phyloP scores from a whole-genome alignment of 176 grass and related monocot genomes.

The Oryza meridionalis region DNA sequence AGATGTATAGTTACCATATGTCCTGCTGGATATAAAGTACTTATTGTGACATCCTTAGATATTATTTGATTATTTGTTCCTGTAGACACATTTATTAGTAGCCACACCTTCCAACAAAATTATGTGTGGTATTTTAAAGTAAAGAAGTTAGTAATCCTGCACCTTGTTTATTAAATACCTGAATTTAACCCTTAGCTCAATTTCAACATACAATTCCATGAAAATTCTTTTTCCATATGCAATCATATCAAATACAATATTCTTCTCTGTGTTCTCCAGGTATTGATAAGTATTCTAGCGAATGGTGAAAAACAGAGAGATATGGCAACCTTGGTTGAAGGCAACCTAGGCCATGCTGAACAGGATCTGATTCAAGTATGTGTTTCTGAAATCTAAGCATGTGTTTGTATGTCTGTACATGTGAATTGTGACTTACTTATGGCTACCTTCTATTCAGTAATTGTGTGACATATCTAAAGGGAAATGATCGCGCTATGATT shows the following conservation, averaged over 20 bases:
- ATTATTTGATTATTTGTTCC: no score
- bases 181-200: not conserved
- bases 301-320: conserved; percentile 68
- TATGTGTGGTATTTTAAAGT: no score
- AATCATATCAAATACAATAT: conserved; percentile 26
- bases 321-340: conserved; percentile 54
- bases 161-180: not conserved
- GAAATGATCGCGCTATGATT: not conserved
- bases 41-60: no score
- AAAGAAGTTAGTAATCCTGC: not conserved
- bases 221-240: not conserved
- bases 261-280: conserved; percentile 45
- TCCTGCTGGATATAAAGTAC: not conserved
- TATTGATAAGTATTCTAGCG: conserved; percentile 58
- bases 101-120: no score
- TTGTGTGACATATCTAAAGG: conserved; percentile 22
- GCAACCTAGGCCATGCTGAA: conserved; percentile 53
- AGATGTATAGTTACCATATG: conserved; percentile 21
- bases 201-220: not conserved
- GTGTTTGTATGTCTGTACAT: not conserved
- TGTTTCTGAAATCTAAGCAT: conserved; percentile 14
- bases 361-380: conserved; percentile 62
- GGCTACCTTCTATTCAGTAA: conserved; percentile 2
- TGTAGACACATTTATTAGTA: no score
- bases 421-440: not conserved